Base-by-base conservation (phyloP, 1,284 basidiomycete species). In the Ustilago crameri region DNA sequence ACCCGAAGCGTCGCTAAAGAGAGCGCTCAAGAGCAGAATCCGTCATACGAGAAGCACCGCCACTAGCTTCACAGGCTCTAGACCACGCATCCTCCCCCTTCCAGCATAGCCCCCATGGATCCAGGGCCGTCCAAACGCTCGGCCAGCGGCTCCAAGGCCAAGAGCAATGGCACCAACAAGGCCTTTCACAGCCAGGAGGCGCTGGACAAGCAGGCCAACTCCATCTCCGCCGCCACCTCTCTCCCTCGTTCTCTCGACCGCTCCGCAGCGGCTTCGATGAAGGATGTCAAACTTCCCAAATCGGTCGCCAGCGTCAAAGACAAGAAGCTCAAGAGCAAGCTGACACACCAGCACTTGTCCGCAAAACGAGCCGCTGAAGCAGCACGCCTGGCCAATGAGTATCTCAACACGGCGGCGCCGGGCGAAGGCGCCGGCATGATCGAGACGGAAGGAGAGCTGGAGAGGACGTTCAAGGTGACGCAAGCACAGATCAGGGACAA, bases 401-500 rank as follows among this genome's bases (percentile, higher is more conserved):
- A 78, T 47, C 63, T 83, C 63, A 71, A 83, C 67, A 62, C 62
- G 20, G 35, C 75, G 5, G 62, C 65, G 0, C 72, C 78, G 1
- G 79, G 80, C 14, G 79, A 82, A 50, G 90, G 91, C 9, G 86
- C 86, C 0, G 93, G 93, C 0, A 83, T 86, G 69, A 87, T 95
- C 65, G 87, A 91, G 78, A 86, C 87, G 15, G 92, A 94, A 71
- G 87, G 87, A 2, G 90, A 89, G 56, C 86, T 95, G 84, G 95
- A 98, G 80, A 86, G 89, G 74, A 97, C 95, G 4, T 97, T 93
- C 92, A 87, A 91, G 55, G 87, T 95, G 5, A 87, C 88, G 0
- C 95, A 98, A 85, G 85, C 87, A 9, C 92, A 95, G 74, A 91
- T 98, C 68, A 85, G 85, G 12, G 81, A 86, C 1, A 87, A 86